Evolutionary conservation across 139 green algal species (phyloP), one percentile per base, ranked within the genome.

Genomic region (Micractinium conductrix): DNA sequence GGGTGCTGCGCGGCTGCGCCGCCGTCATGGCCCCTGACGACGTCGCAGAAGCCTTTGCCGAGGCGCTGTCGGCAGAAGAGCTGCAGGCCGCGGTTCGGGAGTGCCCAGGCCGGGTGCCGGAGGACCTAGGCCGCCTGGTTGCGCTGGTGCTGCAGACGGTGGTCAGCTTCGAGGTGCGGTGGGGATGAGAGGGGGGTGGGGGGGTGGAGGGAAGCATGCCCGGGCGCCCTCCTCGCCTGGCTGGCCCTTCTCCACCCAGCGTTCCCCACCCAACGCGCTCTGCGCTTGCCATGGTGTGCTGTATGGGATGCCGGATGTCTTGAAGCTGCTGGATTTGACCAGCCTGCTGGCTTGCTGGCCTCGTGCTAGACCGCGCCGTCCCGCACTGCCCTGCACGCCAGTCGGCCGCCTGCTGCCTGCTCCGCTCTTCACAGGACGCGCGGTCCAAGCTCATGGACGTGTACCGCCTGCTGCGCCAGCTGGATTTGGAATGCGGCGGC

Each of bases 401-500:
- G n/a, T n/a, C n/a, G n/a, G n/a, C n/a, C n/a, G n/a, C 4, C 26
- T 38, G 4, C 26, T 26, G 53, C 53, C 53, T 62, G 53, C 53
- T 22, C 6, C 26, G 5, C 28, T n/a, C n/a, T n/a, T n/a, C n/a
- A n/a, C 44, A 81, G 78, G 89, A 91, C 4, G 89, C 85, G 2
- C 78, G 86, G 4, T 1, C 21, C 28, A 65, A 85, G 78, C 83
- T 97, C 65, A 45, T 79, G 55, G 48, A 84, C 24, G 35, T 96
- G 65, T 88, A 88, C 55, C 37, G 33, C 1, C 8, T 80, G 40
- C 75, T 97, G 70, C 81, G 94, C 24, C 35, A 72, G 8, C 12
- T 94, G 16, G 94, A 96, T 79, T 9, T 91, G 16, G 63, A 71
- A 1, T 28, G 60, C 16, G 86, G 78, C 22, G 88, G 74, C 22